A percentile compares a stretch with the other conserved stretches of the same genome.
Conservation (phyloP, 345 rosid species). For the Turnera subulata region DNA sequence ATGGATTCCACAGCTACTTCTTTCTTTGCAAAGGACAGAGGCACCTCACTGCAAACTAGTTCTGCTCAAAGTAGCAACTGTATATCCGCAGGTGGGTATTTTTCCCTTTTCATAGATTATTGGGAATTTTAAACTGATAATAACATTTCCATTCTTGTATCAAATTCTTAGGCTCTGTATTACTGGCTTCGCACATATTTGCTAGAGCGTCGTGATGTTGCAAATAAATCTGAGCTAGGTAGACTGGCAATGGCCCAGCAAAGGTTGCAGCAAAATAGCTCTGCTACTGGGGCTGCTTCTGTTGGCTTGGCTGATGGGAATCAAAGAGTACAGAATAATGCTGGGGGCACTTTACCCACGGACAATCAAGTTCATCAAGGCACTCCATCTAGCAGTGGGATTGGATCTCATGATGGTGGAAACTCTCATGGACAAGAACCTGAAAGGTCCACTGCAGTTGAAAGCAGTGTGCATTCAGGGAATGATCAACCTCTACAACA, state of each 20-base stretch:
- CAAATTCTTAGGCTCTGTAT: slow-evolving; percentile 65
- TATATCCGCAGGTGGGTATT: slow-evolving; percentile 75
- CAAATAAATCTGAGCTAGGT: slow-evolving; percentile 72
- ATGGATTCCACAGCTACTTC: slow-evolving; percentile 95
- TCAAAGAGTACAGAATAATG: slow-evolving; percentile 46
- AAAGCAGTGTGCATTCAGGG: slow-evolving; percentile 51
- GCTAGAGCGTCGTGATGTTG: slow-evolving; percentile 97
- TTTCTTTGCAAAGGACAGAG: slow-evolving; percentile 96
- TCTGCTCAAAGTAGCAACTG: slow-evolving; percentile 80
- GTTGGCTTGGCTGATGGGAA: slow-evolving; percentile 48
- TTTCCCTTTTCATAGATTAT: slow-evolving; percentile 1
- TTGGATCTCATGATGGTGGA: slow-evolving; percentile 74
- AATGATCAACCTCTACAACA: slow-evolving; percentile 79
- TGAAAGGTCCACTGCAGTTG: slow-evolving; percentile 56
- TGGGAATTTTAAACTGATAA: background rate
- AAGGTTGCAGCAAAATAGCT: slow-evolving; percentile 79
- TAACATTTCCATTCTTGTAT: slow-evolving; percentile 6
- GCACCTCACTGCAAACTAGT: slow-evolving; percentile 98
- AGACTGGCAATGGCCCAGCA: slow-evolving; percentile 90
- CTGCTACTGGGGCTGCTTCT: slow-evolving; percentile 49
- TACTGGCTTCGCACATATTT: slow-evolving; percentile 99
- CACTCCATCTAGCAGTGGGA: slow-evolving; percentile 47
- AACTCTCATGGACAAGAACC: slow-evolving; percentile 82
- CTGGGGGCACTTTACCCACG: slow-evolving; percentile 45
- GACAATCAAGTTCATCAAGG: slow-evolving; percentile 71